These are phyloP conservation scores for Alternaria longipes DNA, from an alignment of 2,329 filamentous ascomycete species.

Conservation along the genomic window DNA sequence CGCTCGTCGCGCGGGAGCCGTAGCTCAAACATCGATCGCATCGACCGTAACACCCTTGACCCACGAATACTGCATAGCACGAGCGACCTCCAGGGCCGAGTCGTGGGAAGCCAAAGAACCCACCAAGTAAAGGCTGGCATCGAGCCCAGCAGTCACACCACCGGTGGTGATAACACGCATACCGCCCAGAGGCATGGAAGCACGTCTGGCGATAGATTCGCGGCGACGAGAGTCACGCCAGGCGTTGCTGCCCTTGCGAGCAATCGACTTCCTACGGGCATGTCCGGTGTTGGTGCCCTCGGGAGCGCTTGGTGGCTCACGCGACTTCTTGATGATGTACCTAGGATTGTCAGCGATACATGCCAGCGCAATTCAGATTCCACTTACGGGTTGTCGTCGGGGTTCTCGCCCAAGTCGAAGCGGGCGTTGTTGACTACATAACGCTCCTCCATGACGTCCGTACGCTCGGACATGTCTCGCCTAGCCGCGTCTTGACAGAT, in stretches of 20 bases:
- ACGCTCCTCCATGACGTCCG: conserved; percentile 82
- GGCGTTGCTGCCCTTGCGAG: conserved; percentile 82
- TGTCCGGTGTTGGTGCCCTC: conserved; percentile 56
- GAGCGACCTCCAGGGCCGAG: conserved; percentile 77
- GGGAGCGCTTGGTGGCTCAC: conserved; percentile 60
- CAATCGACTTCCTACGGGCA: conserved; percentile 56
- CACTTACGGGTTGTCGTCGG: conserved; percentile 71
- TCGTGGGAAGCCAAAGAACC: conserved; percentile 82
- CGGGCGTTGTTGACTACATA: conserved; percentile 93
- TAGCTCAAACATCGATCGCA: conserved; percentile 77
- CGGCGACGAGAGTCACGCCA: conserved; percentile 80
- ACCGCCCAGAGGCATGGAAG: conserved; percentile 74
- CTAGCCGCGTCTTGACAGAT: conserved; percentile 78
- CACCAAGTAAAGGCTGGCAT: conserved; percentile 85
- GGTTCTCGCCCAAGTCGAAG: conserved; percentile 79
- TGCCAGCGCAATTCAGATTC: too few relatives aligned
- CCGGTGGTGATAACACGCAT: conserved; percentile 81
- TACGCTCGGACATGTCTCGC: conserved; percentile 76
- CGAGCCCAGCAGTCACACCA: conserved; percentile 80
- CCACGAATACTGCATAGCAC: conserved; percentile 83
- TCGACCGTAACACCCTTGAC: conserved; percentile 85
- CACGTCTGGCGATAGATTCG: conserved; percentile 82
- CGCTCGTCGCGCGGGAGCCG: conserved; percentile 30
- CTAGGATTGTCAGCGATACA: conserved; percentile 66
- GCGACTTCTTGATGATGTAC: conserved; percentile 77